A percentile compares a stretch with the other conserved stretches of the same genome.
Conservation (phyloP, 768 basidiomycete genomes). For the Hygrophoropsis aurantiaca region DNA sequence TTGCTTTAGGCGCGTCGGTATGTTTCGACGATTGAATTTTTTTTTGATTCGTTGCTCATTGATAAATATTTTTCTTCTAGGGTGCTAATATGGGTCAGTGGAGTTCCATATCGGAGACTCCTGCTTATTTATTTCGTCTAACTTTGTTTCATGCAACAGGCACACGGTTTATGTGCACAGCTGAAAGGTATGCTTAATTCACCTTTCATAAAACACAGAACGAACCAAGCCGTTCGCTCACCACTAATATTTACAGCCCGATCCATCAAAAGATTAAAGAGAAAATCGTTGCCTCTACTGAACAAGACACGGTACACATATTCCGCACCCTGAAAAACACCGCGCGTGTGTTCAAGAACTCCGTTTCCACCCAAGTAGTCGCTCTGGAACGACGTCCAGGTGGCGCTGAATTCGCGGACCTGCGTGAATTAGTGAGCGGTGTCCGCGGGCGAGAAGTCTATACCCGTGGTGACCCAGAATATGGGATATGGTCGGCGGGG, state of each 20-base stretch:
- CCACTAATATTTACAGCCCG: conserved; percentile 44
- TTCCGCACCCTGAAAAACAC: conserved; percentile 87
- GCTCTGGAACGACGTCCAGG: conserved; percentile 75
- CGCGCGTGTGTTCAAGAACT: conserved; percentile 85
- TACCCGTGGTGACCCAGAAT: conserved; percentile 81
- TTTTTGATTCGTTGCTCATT: neutral
- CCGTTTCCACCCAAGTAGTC: conserved; percentile 83
- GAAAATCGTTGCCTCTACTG: conserved; percentile 79
- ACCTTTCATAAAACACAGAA: neutral
- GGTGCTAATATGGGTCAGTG: conserved; percentile 78
- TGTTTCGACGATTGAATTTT: conserved; percentile 26
- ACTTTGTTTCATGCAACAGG: conserved; percentile 26
- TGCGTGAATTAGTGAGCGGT: conserved; percentile 76
- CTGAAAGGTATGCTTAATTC: conserved; percentile 57
- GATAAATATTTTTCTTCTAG: conserved; percentile 30
- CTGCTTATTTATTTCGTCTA: neutral
- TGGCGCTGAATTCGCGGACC: conserved; percentile 85
- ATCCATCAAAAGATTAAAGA: conserved; percentile 91
- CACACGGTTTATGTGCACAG: conserved; percentile 91
- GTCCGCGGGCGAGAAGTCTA: conserved; percentile 72
- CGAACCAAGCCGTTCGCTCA: neutral
- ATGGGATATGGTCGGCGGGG: conserved; percentile 83
- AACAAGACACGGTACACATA: conserved; percentile 85
- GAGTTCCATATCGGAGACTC: neutral
- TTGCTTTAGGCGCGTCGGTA: conserved; percentile 80